Evolutionary conservation across 2,329 filamentous ascomycete species (phyloP).

Genomic region (Penicillium rolfsii): DNA sequence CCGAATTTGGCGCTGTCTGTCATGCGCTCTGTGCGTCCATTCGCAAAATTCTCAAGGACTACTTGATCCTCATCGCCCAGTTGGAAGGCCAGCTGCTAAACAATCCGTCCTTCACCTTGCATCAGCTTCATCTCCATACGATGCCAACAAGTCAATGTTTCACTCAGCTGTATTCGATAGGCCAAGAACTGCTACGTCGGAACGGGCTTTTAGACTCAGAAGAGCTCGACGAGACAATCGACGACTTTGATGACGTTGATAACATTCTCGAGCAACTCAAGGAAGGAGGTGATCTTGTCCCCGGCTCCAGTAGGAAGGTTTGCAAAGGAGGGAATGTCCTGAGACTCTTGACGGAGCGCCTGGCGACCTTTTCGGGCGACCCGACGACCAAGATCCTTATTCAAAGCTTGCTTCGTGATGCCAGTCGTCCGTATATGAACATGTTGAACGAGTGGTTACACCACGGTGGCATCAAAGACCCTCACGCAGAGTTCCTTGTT

Average conservation of each 20-base stretch:
- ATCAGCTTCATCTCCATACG: slow-evolving; percentile 89
- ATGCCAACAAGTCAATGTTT: slow-evolving; percentile 90
- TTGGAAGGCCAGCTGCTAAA: slow-evolving; percentile 91
- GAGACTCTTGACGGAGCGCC: slow-evolving; percentile 77
- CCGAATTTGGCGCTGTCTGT: slow-evolving; percentile 92
- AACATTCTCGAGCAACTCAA: slow-evolving; percentile 88
- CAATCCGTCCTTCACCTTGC: slow-evolving; percentile 85
- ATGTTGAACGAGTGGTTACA: slow-evolving; percentile 99
- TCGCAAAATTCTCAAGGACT: slow-evolving; percentile 87
- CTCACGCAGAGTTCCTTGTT: slow-evolving; percentile 89
- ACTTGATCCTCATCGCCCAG: slow-evolving; percentile 88
- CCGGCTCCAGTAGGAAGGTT: slow-evolving; percentile 81
- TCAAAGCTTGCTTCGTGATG: slow-evolving; percentile 79
- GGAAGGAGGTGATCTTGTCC: slow-evolving; percentile 80
- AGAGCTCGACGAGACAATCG: slow-evolving; percentile 70
- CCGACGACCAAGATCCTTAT: slow-evolving; percentile 82
- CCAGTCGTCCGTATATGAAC: slow-evolving; percentile 91
- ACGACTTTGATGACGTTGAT: slow-evolving; percentile 82
- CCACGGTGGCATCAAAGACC: slow-evolving; percentile 91
- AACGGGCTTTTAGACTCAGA: slow-evolving; percentile 77
- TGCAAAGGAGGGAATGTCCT: slow-evolving; percentile 98
- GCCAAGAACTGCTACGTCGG: slow-evolving; percentile 81
- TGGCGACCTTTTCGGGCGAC: slow-evolving; percentile 91
- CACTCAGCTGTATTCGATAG: slow-evolving; percentile 83
- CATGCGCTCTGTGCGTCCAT: slow-evolving; percentile 96